Base-by-base conservation (phyloP, 331 rosid genomes). In the Ulmus americana region DNA sequence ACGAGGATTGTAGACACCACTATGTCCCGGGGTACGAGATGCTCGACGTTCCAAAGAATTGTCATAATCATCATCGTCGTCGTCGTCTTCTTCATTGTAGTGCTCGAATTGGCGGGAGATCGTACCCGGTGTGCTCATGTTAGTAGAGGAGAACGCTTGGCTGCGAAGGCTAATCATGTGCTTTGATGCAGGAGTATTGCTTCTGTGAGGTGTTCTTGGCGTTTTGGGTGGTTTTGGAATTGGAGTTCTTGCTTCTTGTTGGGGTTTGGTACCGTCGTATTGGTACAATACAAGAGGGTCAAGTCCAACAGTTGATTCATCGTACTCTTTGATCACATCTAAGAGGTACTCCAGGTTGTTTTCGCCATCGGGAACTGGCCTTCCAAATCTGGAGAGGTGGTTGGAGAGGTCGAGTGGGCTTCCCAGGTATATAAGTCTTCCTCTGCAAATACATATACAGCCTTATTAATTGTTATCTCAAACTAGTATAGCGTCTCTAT, bases 351-450 rank as follows among this genome's bases (percentile, higher is more conserved):
- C 96, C 5, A 84, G 68, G 63, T 73, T 67, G 72, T 88, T 84
- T 63, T 91, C 97, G 38, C 85, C 81, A 8, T 88, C 90, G 4
- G 97, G 97, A 2, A 86, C 77, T 8, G 92, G 86, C 80, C 96
- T 88, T 73, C 96, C 95, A 72, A 91, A 88, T 72, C 90, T 83
- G 0, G 75, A 54, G 54, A 91, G 84, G 77, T 88, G 81, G 22
- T 77, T 70, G 16, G 81, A 60, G 10, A 91, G 68, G 68, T 77
- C 83, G 53, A 38, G 64, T n/a, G 96, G 92, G 46, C 71, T 86
- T 79, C 97, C 96, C 84, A 78, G 63, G 76, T 91, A 91, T 73
- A 88, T 49, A 53, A 88, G 45, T 67, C 81, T 84, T 64, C 96
- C 96, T 84, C 97, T 88, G 77, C 72, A 69, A 65, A 11, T 68